Conservation (phyloP, 345 rosid genomes). For the Salix suchowensis region DNA sequence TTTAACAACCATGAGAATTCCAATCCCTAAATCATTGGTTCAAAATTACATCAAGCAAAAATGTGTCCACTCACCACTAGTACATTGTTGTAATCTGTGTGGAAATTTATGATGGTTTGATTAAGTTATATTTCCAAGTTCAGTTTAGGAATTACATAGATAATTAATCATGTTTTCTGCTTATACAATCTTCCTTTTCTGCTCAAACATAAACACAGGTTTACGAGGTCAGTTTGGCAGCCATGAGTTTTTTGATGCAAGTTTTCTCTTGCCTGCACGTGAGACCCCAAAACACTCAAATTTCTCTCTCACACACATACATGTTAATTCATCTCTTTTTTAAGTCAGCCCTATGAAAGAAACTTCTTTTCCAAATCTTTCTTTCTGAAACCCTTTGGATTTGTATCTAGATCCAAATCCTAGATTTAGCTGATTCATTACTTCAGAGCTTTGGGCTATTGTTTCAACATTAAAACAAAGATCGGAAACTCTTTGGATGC, state of each 20-base stretch:
- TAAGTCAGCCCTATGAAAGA: neutral
- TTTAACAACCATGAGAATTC: conserved; percentile 4
- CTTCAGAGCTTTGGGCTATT: neutral
- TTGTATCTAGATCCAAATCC: neutral
- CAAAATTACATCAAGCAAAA: neutral
- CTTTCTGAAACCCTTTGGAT: neutral
- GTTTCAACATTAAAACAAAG: neutral
- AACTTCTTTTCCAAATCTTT: neutral
- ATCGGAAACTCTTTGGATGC: neutral
- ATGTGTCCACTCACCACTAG: neutral
- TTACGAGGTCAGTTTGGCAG: neutral
- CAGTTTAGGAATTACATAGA: neutral
- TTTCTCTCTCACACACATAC: neutral
- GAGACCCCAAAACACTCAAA: neutral
- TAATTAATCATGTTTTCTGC: neutral
- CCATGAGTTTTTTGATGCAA: no score
- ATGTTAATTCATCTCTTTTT: neutral
- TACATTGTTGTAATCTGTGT: neutral
- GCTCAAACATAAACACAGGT: neutral
- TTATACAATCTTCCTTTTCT: neutral
- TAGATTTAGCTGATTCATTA: neutral
- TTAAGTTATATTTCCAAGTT: neutral
- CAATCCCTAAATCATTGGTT: neutral
- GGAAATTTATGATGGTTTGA: neutral
- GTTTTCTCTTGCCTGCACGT: neutral